Evolutionary conservation across 768 basidiomycete species (phyloP).

Genomic region (Auricularia sp.): DNA sequence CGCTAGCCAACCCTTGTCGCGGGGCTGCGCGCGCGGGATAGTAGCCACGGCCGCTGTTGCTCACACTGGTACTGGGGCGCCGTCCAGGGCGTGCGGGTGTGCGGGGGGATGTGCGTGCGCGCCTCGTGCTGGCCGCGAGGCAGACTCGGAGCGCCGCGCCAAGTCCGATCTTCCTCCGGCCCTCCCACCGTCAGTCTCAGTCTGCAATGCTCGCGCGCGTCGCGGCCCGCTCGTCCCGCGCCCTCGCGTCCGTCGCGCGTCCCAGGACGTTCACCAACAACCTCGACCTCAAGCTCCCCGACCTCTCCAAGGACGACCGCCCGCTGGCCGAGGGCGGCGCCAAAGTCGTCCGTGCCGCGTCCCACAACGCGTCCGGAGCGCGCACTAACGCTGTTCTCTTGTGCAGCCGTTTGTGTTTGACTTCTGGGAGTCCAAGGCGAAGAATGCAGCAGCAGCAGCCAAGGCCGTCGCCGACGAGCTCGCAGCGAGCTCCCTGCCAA

Average conservation of each 20-base stretch:
- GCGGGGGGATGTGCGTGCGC: too few relatives aligned
- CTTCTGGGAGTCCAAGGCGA: constrained; percentile 44
- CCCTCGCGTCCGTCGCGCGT: constrained; percentile 23
- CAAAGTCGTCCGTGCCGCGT: constrained; percentile 48
- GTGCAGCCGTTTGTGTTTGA: constrained; percentile 50
- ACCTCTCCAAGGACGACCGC: constrained; percentile 32
- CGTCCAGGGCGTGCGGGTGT: too few relatives aligned
- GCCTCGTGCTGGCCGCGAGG: background rate
- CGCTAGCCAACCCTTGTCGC: background rate
- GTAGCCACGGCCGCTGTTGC: too few relatives aligned
- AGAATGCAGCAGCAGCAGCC: constrained; percentile 22
- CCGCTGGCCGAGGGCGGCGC: constrained; percentile 27
- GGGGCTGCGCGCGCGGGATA: too few relatives aligned
- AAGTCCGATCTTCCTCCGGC: background rate
- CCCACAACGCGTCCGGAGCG: background rate
- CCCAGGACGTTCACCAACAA: constrained; percentile 13
- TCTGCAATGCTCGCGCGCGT: background rate
- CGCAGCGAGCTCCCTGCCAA: constrained; percentile 25
- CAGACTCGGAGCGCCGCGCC: background rate
- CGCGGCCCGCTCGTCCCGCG: constrained; percentile 9
- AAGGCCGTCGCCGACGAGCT: constrained; percentile 15
- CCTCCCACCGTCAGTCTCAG: background rate
- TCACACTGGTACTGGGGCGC: too few relatives aligned
- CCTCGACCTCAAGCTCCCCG: constrained; percentile 47
- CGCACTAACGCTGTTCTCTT: constrained; percentile 4